A percentile compares a stretch with the other conserved stretches of the same genome.
Evolutionary conservation across 1,139 yeast species (phyloP).

Genomic region (Lodderomyces beijingensis): DNA sequence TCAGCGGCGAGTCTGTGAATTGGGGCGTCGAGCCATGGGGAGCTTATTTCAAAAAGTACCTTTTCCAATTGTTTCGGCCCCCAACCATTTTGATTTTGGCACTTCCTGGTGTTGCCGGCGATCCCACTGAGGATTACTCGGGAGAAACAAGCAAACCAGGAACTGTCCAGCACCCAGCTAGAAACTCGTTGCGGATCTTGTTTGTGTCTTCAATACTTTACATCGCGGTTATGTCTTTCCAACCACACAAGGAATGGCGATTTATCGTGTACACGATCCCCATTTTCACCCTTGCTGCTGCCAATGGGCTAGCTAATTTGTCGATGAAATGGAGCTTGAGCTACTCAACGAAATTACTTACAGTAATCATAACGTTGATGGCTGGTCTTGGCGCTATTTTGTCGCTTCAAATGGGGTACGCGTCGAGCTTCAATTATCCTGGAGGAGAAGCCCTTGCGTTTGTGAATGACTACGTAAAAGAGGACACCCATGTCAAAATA

Average conservation of each 20-base stretch:
- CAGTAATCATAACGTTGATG: conserved; percentile 26
- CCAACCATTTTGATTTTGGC: conserved; percentile 54
- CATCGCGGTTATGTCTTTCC: conserved; percentile 63
- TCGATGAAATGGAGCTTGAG: conserved; percentile 29
- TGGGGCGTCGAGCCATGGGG: conserved; percentile 85
- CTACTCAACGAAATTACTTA: conserved; percentile 24
- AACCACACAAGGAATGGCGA: conserved; percentile 95
- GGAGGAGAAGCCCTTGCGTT: conserved; percentile 72
- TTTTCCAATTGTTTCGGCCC: conserved; percentile 54
- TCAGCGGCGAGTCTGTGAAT: conserved; percentile 63
- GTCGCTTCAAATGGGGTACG: conserved; percentile 51
- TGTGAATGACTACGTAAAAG: conserved; percentile 44
- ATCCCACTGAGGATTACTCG: conserved; percentile 28
- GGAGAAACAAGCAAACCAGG: conserved; percentile 16
- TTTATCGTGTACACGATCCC: conserved; percentile 78
- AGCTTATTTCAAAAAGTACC: conserved; percentile 54
- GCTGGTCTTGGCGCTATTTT: conserved; percentile 30
- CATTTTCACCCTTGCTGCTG: conserved; percentile 58
- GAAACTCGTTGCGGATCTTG: conserved; percentile 32
- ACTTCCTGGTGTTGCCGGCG: conserved; percentile 37
- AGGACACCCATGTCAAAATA: conserved; percentile 27
- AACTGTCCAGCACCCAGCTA: conserved; percentile 34
- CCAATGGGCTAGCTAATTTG: conserved; percentile 53
- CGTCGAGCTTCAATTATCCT: conserved; percentile 79
- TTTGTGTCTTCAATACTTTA: conserved; percentile 46